phyloP scores from a whole-genome alignment of 2,329 filamentous ascomycete species.

The Xylaria sp. region DNA sequence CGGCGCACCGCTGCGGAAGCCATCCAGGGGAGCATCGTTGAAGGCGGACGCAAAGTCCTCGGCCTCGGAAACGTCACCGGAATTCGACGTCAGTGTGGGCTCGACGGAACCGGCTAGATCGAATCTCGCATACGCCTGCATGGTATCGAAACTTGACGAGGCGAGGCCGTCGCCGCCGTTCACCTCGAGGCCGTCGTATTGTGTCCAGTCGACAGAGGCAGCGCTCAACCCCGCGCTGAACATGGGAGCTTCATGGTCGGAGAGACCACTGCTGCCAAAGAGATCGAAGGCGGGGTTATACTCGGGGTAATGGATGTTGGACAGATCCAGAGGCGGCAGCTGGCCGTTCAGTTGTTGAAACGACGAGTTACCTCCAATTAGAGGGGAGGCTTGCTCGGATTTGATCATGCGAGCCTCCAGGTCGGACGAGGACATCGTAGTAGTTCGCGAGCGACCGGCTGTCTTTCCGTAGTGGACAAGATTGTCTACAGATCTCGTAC shows the following conservation, averaged over 20 bases:
- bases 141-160: constrained; percentile 49
- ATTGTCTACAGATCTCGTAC: constrained; percentile 60
- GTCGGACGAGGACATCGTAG: constrained; percentile 51
- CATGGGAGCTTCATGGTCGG: constrained; percentile 65
- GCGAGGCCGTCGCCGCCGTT: constrained; percentile 47
- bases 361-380: constrained; percentile 59
- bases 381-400: constrained; percentile 70
- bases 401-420: constrained; percentile 65
- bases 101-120: constrained; percentile 59
- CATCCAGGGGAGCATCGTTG: constrained; percentile 58
- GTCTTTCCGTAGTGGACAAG: constrained; percentile 54
- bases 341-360: constrained; percentile 64
- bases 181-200: constrained; percentile 62
- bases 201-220: constrained; percentile 64
- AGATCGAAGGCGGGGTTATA: constrained; percentile 64
- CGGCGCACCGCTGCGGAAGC: constrained; percentile 60
- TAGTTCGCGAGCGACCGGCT: constrained; percentile 50
- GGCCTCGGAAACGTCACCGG: constrained; percentile 73
- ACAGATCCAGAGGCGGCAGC: constrained; percentile 68
- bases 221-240: constrained; percentile 71
- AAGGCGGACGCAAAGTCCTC: constrained; percentile 64
- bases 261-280: constrained; percentile 56
- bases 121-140: constrained; percentile 58
- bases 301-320: constrained; percentile 62
- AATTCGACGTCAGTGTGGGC: constrained; percentile 68